Evolutionary conservation across 1,284 basidiomycete genomes (phyloP).

Genomic region (Chalciporus sp.): DNA sequence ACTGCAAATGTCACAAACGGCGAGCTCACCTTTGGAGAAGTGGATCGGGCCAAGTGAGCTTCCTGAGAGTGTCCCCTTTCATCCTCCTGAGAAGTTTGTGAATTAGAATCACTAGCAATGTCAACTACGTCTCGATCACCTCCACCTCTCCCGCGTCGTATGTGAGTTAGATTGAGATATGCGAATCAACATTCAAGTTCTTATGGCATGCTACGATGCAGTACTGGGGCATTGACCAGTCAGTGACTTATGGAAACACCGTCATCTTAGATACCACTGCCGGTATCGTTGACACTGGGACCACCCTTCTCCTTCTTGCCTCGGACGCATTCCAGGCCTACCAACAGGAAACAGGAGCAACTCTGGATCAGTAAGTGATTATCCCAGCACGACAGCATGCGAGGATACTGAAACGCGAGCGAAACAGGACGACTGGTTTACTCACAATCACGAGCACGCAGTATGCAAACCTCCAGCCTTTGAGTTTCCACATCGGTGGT

Average conservation of each 20-base stretch:
- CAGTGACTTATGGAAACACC: slow-evolving; percentile 25
- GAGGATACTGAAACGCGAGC: background rate
- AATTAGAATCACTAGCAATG: slow-evolving; percentile 29
- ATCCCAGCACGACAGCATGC: background rate
- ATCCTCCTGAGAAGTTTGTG: slow-evolving; percentile 9
- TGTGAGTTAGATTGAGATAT: slow-evolving; percentile 16
- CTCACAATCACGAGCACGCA: slow-evolving; percentile 34
- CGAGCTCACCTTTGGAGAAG: slow-evolving; percentile 76
- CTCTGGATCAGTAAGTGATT: slow-evolving; percentile 40
- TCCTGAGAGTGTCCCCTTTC: background rate
- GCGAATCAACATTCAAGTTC: slow-evolving; percentile 12
- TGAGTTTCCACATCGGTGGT: slow-evolving; percentile 55
- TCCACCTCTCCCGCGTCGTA: slow-evolving; percentile 32
- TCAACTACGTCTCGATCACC: slow-evolving; percentile 36
- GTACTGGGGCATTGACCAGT: slow-evolving; percentile 39
- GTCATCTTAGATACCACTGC: slow-evolving; percentile 25
- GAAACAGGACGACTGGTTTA: slow-evolving; percentile 43
- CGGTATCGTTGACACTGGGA: slow-evolving; percentile 23
- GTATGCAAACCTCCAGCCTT: slow-evolving; percentile 51
- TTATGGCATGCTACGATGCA: slow-evolving; percentile 2
- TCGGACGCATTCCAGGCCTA: slow-evolving; percentile 50
- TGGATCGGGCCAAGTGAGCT: slow-evolving; percentile 66
- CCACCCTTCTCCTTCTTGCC: slow-evolving; percentile 34
- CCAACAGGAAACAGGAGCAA: slow-evolving; percentile 46
- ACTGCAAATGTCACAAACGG: slow-evolving; percentile 46